phyloP scores from a whole-genome alignment of 2,329 filamentous ascomycete species.

The Acrocalymma vagum region DNA sequence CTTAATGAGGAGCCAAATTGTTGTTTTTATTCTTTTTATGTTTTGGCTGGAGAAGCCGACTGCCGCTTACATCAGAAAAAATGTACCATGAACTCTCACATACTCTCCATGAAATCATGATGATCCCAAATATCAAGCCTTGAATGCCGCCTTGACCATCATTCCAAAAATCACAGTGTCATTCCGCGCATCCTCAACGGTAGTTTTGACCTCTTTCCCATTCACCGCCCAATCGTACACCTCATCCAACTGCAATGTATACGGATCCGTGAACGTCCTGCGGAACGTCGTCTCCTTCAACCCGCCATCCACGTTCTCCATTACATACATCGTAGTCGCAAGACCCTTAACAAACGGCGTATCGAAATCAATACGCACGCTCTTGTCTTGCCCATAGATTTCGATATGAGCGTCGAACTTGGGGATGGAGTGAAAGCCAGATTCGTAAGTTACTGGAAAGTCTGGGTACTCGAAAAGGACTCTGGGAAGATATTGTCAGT shows the following conservation, averaged over 20 bases:
- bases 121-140: no score
- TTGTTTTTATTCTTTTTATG: no score
- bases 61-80: no score
- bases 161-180: slow-evolving; percentile 52
- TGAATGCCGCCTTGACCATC: no score
- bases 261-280: slow-evolving; percentile 58
- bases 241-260: slow-evolving; percentile 49
- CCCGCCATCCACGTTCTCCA: no score
- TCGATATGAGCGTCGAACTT: slow-evolving; percentile 62
- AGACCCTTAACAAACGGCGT: slow-evolving; percentile 66
- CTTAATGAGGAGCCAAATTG: no score
- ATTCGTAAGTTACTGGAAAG: slow-evolving; percentile 67
- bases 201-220: slow-evolving; percentile 52
- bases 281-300: slow-evolving; percentile 52
- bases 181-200: slow-evolving; percentile 50
- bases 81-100: no score
- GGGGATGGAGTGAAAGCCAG: slow-evolving; percentile 62
- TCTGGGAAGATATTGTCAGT: slow-evolving; percentile 12
- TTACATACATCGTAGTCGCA: slow-evolving; percentile 45
- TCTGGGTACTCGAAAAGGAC: slow-evolving; percentile 19
- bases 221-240: slow-evolving; percentile 42
- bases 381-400: slow-evolving; percentile 63
- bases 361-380: slow-evolving; percentile 63
- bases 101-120: no score
- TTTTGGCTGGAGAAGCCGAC: no score